Evolutionary conservation across 257 asterid genomes (phyloP).

Genomic region (Ajuga chamaepitys): DNA sequence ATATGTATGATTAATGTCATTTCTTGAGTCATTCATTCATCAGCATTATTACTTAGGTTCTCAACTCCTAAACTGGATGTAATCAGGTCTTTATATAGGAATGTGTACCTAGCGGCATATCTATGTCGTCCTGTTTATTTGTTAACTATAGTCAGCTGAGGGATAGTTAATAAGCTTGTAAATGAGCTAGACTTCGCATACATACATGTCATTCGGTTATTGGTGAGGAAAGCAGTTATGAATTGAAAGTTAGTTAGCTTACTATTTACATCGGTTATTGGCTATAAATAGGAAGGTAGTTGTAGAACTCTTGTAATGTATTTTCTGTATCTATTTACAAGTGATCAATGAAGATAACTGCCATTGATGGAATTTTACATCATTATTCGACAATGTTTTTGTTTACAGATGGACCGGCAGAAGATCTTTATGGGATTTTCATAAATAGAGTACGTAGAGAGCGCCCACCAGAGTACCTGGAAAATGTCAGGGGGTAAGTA

Average conservation of each 20-base stretch:
- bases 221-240: too few species aligned
- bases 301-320: too few species aligned
- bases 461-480: conserved; percentile 86
- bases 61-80: neutral
- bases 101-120: neutral
- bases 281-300: too few species aligned
- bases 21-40: conserved; percentile 1
- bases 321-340: too few species aligned
- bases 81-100: neutral
- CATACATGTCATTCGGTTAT: too few species aligned
- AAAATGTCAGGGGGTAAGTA: conserved; percentile 81
- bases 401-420: conserved; percentile 91
- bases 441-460: conserved; percentile 91
- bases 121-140: neutral
- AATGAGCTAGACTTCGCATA: too few species aligned
- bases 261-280: too few species aligned
- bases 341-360: too few species aligned
- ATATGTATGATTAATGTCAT: conserved; percentile 36
- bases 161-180: too few species aligned
- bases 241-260: too few species aligned
- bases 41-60: neutral
- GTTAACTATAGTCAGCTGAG: too few species aligned
- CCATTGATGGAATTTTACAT: neutral
- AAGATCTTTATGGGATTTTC: conserved; percentile 92
- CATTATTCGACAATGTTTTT: neutral